Evolutionary conservation across 192 early-diverging fungal genomes (phyloP).

Genomic region (Backusella mclennaniae): DNA sequence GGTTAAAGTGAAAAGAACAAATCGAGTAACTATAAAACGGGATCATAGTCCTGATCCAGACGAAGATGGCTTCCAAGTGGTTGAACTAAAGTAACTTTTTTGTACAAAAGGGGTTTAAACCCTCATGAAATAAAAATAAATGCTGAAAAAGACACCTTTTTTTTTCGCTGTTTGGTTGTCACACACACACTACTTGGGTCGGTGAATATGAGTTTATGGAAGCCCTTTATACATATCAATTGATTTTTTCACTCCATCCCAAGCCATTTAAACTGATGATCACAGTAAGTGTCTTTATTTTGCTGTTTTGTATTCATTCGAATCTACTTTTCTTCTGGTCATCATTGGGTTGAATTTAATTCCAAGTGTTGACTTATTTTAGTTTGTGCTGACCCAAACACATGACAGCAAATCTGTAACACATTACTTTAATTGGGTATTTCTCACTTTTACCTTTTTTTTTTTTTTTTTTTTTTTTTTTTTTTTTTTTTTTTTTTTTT

Average conservation of each 20-base stretch:
- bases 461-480: not conserved
- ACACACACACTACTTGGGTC: not conserved
- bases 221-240: too few relatives aligned
- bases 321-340: not conserved
- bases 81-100: constrained; percentile 6
- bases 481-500: not conserved
- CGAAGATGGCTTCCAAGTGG: not conserved
- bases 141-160: not conserved
- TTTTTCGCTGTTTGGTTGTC: not conserved
- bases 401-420: not conserved
- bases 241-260: too few relatives aligned
- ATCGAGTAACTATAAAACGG: not conserved
- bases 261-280: too few relatives aligned
- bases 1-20: not conserved
- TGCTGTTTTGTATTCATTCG: not conserved
- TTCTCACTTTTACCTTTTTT: not conserved
- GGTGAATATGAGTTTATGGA: not conserved
- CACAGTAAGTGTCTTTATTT: too few relatives aligned
- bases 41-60: constrained; percentile 1
- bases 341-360: not conserved
- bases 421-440: not conserved
- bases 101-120: not conserved
- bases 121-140: constrained; percentile 1
- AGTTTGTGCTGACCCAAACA: not conserved
- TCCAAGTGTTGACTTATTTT: not conserved